Evolutionary conservation across 495 filamentous ascomycete genomes (phyloP), one percentile per base, ranked within the genome.

Genomic region (Usnea hakonensis): DNA sequence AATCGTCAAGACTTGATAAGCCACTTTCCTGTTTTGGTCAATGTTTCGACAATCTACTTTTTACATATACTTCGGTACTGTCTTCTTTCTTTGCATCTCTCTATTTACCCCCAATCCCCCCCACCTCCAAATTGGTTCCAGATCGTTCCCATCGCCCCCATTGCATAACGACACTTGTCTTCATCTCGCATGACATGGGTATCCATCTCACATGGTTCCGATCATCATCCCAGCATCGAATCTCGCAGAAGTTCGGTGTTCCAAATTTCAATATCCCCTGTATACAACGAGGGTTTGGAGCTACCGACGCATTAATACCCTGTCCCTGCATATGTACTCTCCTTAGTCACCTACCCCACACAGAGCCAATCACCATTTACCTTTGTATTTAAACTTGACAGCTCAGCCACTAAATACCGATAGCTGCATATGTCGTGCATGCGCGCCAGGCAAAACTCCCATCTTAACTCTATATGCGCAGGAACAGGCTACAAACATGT

Each of bases 251-350:
- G 28, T 11, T 52, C 48, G 48, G 48, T 9, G 14, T 32, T 52
- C 14, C 26, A 30, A 52, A 4, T 28, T 52, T 32, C 5, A 2
- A 3, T 32, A 3, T 32, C 32, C 6, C 48, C 28, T 52, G 26
- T 32, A 19, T 52, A 28, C 48, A 52, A 19, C 32, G 6, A n/a
- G n/a, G n/a, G n/a, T n/a, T n/a, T n/a, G n/a, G n/a, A n/a, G n/a
- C n/a, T n/a, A 52, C 28, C 3, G 17, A 52, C 32, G 48, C 48
- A 32, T 52, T 19, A 19, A 52, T 19, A 32, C 48, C 46, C 48
- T 32, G 28, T 32, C 48, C 46, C 48, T 52, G 48, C 48, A 52
- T 52, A 52, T 32, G n/a, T n/a, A n/a, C 40, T 44, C 40, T 44
- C 11, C n/a, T n/a, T n/a, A 44, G 11, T 30, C 54, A 21, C 19